Conservation (phyloP, 2,329 filamentous ascomycete genomes). For the Colletotrichum sp. region DNA sequence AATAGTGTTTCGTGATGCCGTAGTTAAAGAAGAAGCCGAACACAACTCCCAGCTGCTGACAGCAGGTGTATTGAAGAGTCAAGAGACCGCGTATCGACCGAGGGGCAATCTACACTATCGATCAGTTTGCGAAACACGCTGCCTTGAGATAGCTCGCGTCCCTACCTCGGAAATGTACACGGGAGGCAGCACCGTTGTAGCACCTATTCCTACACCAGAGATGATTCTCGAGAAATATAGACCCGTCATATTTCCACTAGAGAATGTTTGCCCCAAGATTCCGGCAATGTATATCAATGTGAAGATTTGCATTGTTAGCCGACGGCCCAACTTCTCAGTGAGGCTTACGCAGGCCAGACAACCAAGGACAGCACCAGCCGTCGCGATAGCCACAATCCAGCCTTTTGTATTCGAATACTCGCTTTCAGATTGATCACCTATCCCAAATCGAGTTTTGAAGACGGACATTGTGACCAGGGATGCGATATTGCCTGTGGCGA, state of each 20-base stretch:
- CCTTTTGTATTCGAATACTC: slow-evolving; percentile 33
- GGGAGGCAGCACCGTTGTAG: slow-evolving; percentile 30
- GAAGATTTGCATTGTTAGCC: slow-evolving; percentile 27
- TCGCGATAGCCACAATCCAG: slow-evolving; percentile 36
- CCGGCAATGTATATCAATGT: slow-evolving; percentile 42
- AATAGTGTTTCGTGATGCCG: slow-evolving; percentile 33
- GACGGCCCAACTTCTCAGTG: slow-evolving; percentile 28
- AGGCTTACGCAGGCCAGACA: slow-evolving; percentile 30
- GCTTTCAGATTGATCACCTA: slow-evolving; percentile 25
- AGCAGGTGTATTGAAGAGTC: slow-evolving; percentile 36
- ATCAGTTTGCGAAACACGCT: background rate
- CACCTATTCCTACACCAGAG: slow-evolving; percentile 29
- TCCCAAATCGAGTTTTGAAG: slow-evolving; percentile 29
- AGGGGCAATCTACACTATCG: slow-evolving; percentile 24
- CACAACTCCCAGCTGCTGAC: slow-evolving; percentile 35
- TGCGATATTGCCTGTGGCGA: slow-evolving; percentile 30
- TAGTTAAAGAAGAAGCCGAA: slow-evolving; percentile 42
- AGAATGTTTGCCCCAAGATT: slow-evolving; percentile 33
- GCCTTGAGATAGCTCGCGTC: too few species aligned
- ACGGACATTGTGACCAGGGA: slow-evolving; percentile 31
- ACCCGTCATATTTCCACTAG: slow-evolving; percentile 27
- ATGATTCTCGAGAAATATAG: slow-evolving; percentile 31
- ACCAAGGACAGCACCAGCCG: slow-evolving; percentile 32
- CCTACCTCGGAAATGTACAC: slow-evolving; percentile 31
- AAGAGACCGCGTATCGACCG: slow-evolving; percentile 34